These are phyloP conservation scores for Solanum neorickii DNA, from an alignment of 257 asterid genomes.

Conservation along the genomic window DNA sequence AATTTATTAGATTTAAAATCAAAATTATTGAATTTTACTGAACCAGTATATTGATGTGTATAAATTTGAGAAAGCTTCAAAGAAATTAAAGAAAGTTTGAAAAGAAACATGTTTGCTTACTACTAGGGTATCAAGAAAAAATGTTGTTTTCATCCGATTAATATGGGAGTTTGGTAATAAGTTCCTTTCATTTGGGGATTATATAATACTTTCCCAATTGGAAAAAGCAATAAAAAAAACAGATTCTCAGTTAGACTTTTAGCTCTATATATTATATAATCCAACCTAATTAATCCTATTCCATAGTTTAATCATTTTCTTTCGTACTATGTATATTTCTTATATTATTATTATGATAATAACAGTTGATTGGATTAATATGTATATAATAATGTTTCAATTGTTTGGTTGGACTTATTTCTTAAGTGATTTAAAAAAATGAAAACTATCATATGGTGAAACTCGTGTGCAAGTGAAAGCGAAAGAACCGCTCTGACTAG, in stretches of 20 bases:
- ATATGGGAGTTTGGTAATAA: conserved; percentile 34
- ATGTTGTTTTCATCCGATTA: background rate
- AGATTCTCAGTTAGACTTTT: conserved; percentile 12
- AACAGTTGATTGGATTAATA: background rate
- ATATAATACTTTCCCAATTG: background rate
- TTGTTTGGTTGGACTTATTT: conserved; percentile 10
- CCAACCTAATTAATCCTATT: conserved; percentile 26
- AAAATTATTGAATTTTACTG: background rate
- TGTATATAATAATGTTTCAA: background rate
- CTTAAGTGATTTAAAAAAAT: background rate
- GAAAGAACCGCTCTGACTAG: background rate
- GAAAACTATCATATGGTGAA: background rate
- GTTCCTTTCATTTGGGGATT: conserved; percentile 33
- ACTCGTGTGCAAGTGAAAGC: conserved; percentile 17
- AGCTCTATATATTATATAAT: conserved; percentile 5
- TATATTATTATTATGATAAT: background rate
- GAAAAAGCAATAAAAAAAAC: background rate
- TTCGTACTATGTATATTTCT: background rate
- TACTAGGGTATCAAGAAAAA: background rate
- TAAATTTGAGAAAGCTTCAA: background rate
- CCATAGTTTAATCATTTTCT: conserved; percentile 2
- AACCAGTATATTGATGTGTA: background rate
- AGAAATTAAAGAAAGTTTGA: background rate
- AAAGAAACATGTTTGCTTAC: background rate
- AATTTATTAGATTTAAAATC: background rate